Conservation (phyloP, 345 rosid genomes). For the Syzygium jambos region DNA sequence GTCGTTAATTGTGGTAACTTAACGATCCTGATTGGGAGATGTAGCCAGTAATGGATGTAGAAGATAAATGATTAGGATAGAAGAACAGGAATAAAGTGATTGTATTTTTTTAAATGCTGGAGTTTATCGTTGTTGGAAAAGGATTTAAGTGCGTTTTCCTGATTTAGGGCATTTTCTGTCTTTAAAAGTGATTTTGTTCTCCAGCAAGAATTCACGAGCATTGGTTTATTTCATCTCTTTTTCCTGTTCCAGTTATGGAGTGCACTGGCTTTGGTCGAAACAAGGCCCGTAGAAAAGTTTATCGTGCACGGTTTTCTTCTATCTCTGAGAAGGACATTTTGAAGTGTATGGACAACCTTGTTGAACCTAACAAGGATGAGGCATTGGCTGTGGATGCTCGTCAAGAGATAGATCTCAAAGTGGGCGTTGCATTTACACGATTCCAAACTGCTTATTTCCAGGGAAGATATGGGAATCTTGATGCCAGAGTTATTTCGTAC, state of each 20-base stretch:
- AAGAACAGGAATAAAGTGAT: not conserved
- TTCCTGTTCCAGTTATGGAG: constrained; percentile 54
- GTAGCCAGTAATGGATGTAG: not conserved
- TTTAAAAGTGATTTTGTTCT: not conserved
- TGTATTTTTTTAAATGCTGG: not conserved
- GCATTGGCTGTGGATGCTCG: constrained; percentile 98
- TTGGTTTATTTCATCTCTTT: not conserved
- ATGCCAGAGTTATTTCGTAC: constrained; percentile 95
- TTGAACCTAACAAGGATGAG: constrained; percentile 74
- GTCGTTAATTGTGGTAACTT: not conserved
- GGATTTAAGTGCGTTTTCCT: not conserved
- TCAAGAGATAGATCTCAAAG: constrained; percentile 98
- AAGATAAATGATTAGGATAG: not conserved
- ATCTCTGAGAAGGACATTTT: constrained; percentile 88
- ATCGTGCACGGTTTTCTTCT: constrained; percentile 91
- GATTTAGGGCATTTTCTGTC: not conserved
- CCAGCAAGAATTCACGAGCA: not conserved
- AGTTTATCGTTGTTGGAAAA: not conserved
- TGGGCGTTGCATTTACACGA: constrained; percentile 95
- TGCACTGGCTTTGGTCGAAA: constrained; percentile 55
- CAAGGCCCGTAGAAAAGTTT: constrained; percentile 50
- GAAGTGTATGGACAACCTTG: constrained; percentile 85
- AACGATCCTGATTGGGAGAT: not conserved
- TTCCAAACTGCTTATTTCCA: constrained; percentile 91
- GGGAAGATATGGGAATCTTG: constrained; percentile 92